Percentiles rank a stretch among this genome's conserved stretches.
phyloP scores from a whole-genome alignment of 495 filamentous ascomycete genomes.

The Glarea lozoyensis region DNA sequence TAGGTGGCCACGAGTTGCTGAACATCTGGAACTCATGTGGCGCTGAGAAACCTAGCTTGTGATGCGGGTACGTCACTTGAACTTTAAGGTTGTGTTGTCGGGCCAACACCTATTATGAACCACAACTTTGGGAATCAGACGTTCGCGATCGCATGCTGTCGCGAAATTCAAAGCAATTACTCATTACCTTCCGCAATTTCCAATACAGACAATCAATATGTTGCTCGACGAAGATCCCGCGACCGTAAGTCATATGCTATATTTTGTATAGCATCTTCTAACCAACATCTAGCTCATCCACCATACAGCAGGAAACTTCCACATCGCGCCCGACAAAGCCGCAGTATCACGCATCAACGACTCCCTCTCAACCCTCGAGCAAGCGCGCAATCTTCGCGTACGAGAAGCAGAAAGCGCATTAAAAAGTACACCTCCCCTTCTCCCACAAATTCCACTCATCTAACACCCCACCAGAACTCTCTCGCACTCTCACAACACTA shows the following conservation, averaged over 20 bases:
- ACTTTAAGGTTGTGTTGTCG: no score
- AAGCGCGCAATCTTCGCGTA: slow-evolving; percentile 68
- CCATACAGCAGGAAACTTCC: slow-evolving; percentile 88
- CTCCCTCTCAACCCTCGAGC: slow-evolving; percentile 67
- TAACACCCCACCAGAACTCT: slow-evolving; percentile 40
- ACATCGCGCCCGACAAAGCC: slow-evolving; percentile 78
- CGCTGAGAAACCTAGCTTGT: slow-evolving; percentile 14
- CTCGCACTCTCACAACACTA: slow-evolving; percentile 60
- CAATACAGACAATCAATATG: slow-evolving; percentile 45
- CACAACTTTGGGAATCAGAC: neutral
- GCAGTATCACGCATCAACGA: slow-evolving; percentile 80
- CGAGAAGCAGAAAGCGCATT: slow-evolving; percentile 62
- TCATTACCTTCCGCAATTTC: neutral
- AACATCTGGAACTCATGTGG: slow-evolving; percentile 13
- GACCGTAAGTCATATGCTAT: slow-evolving; percentile 42
- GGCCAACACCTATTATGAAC: slow-evolving; percentile 2
- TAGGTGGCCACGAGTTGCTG: neutral
- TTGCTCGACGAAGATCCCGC: slow-evolving; percentile 94
- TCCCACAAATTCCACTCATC: neutral
- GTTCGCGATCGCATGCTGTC: neutral
- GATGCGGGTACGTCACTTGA: slow-evolving; percentile 14
- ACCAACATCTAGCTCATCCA: slow-evolving; percentile 60
- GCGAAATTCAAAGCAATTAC: neutral
- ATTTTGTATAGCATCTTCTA: slow-evolving; percentile 8
- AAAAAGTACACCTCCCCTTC: slow-evolving; percentile 34